phyloP scores from a whole-genome alignment of 495 filamentous ascomycete genomes.

The Xylaria flabelliformis region DNA sequence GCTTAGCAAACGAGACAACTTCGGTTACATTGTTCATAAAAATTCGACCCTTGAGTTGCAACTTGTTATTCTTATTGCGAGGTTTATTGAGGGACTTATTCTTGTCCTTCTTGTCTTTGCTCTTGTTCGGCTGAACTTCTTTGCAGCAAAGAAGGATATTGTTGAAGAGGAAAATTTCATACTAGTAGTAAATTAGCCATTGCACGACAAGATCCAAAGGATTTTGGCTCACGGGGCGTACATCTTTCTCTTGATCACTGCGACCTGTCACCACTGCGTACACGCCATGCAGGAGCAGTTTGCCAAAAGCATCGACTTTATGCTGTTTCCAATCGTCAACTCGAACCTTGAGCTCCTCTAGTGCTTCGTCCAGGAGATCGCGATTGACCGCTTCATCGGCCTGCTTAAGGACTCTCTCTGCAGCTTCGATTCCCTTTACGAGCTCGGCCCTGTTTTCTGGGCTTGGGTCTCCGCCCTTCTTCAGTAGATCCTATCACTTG shows the following conservation, averaged over 20 bases:
- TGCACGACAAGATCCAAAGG: slow-evolving; percentile 10
- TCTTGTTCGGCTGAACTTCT: slow-evolving; percentile 86
- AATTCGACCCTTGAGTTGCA: slow-evolving; percentile 95
- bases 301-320: slow-evolving; percentile 86
- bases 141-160: slow-evolving; percentile 97
- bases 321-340: slow-evolving; percentile 99
- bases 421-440: slow-evolving; percentile 71
- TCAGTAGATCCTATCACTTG: slow-evolving; percentile 73
- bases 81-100: slow-evolving; percentile 60
- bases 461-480: slow-evolving; percentile 73
- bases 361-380: slow-evolving; percentile 77
- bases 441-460: slow-evolving; percentile 69
- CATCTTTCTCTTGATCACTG: slow-evolving; percentile 84
- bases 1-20: slow-evolving; percentile 79
- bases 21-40: slow-evolving; percentile 99
- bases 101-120: slow-evolving; percentile 72
- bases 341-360: slow-evolving; percentile 78
- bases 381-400: slow-evolving; percentile 91
- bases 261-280: slow-evolving; percentile 91
- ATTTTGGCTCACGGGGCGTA: slow-evolving; percentile 51
- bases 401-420: slow-evolving; percentile 75
- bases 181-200: slow-evolving; percentile 59
- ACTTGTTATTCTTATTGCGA: slow-evolving; percentile 75
- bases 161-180: slow-evolving; percentile 97
- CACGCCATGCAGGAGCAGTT: slow-evolving; percentile 86